Conservation (phyloP, 371 early-diverging fungal species). For the Circinella minor region DNA sequence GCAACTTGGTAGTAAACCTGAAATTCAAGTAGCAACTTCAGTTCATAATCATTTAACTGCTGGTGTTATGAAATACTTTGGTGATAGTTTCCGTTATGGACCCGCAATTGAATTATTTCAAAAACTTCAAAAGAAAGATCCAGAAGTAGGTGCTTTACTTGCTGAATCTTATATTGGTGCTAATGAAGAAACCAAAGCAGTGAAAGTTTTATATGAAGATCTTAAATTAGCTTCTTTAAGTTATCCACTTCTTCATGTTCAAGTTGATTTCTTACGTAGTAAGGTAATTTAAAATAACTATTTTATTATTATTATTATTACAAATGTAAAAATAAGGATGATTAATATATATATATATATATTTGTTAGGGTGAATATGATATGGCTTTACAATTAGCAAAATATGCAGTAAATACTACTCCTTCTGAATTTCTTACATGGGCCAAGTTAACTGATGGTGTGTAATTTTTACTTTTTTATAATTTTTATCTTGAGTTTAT, state of each 20-base stretch:
- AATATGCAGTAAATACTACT: conserved; percentile 90
- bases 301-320: neutral
- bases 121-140: conserved; percentile 78
- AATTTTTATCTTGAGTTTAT: no score
- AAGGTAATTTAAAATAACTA: conserved; percentile 58
- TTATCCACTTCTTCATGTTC: conserved; percentile 82
- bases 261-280: conserved; percentile 82
- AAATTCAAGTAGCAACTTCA: conserved; percentile 89
- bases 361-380: conserved; percentile 61
- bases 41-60: conserved; percentile 85
- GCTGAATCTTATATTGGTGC: conserved; percentile 78
- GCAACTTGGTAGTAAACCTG: conserved; percentile 94
- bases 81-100: conserved; percentile 77
- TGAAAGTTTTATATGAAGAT: conserved; percentile 82
- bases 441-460: conserved; percentile 88
- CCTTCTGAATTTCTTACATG: conserved; percentile 96
- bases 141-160: conserved; percentile 87
- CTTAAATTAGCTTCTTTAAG: conserved; percentile 80
- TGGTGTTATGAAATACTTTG: conserved; percentile 87
- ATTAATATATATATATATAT: no score
- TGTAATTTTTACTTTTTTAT: neutral
- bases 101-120: conserved; percentile 84
- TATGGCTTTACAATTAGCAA: conserved; percentile 84
- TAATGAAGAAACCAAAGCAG: conserved; percentile 91
- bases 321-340: no score